Percentiles rank a stretch among this genome's conserved stretches.
These are phyloP conservation scores for Zymoseptoria pseudotritici DNA, from an alignment of 2,329 filamentous ascomycete genomes.

Conservation along the genomic window DNA sequence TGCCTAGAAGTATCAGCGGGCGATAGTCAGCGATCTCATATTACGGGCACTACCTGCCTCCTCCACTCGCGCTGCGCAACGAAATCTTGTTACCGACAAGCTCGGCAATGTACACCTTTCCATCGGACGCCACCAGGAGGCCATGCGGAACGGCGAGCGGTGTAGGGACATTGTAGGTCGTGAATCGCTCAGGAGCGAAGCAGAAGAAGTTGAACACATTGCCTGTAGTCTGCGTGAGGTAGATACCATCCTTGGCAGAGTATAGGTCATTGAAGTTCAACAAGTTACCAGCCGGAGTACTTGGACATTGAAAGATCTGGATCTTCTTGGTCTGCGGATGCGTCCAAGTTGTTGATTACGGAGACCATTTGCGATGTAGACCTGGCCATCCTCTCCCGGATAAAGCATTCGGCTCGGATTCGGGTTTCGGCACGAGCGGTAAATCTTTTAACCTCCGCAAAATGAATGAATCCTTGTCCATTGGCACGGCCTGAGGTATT, in stretches of 20 bases:
- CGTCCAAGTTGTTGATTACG: constrained; percentile 21
- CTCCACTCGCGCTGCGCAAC: not conserved
- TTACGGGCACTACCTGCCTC: too few relatives aligned
- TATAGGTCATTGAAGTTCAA: constrained; percentile 20
- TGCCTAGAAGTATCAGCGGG: not conserved
- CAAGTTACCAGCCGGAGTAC: constrained; percentile 16
- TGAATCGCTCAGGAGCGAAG: constrained; percentile 13
- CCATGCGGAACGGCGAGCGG: constrained; percentile 14
- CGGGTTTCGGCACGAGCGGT: not conserved
- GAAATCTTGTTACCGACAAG: constrained; percentile 15
- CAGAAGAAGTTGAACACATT: constrained; percentile 16
- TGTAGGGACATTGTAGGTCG: constrained; percentile 14
- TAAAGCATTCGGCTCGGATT: not conserved
- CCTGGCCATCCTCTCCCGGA: constrained; percentile 15
- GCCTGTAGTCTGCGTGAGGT: constrained; percentile 17
- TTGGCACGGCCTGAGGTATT: not conserved
- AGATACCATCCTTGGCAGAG: constrained; percentile 15
- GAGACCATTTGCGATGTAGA: constrained; percentile 18
- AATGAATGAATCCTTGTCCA: not conserved
- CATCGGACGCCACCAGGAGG: constrained; percentile 11
- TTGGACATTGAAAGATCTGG: constrained; percentile 15
- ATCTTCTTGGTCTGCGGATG: constrained; percentile 8
- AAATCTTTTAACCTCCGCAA: not conserved
- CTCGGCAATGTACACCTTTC: constrained; percentile 13
- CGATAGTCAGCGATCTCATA: not conserved